Evolutionary conservation across 768 basidiomycete species (phyloP).

Genomic region (Pleurotus eryngii): DNA sequence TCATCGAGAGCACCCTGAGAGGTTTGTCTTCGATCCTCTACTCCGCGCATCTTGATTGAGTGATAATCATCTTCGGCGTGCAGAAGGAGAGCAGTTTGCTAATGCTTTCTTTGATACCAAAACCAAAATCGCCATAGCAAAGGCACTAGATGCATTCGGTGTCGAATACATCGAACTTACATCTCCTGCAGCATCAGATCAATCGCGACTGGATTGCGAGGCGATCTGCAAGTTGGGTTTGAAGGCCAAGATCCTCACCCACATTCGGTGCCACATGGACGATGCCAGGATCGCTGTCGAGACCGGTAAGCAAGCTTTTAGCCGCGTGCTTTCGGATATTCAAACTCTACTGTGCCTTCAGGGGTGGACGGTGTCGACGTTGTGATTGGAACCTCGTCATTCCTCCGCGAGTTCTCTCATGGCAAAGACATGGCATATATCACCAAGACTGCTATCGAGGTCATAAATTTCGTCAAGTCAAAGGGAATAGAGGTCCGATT

Average conservation of each 20-base stretch:
- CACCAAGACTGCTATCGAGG: conserved; percentile 97
- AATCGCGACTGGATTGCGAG: conserved; percentile 91
- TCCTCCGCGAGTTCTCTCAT: conserved; percentile 99
- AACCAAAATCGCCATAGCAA: conserved; percentile 99
- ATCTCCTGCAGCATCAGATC: conserved; percentile 95
- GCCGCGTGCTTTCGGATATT: conserved; percentile 1
- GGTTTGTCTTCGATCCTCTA: conserved; percentile 43
- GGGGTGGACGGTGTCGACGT: conserved; percentile 99
- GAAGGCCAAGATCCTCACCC: conserved; percentile 95
- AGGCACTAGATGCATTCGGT: conserved; percentile 96
- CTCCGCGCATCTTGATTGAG: no score
- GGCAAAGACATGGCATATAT: conserved; percentile 99
- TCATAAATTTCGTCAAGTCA: conserved; percentile 99
- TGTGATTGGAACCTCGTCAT: conserved; percentile 98
- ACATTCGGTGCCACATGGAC: conserved; percentile 99
- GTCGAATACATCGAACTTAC: conserved; percentile 99
- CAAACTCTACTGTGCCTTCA: conserved; percentile 25
- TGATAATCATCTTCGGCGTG: conserved; percentile 3
- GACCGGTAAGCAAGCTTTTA: conserved; percentile 61
- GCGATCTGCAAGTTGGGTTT: conserved; percentile 98
- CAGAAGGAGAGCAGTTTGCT: conserved; percentile 99
- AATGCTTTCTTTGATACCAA: conserved; percentile 99
- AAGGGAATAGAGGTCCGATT: conserved; percentile 99
- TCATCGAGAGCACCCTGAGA: conserved; percentile 95
- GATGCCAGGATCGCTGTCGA: conserved; percentile 98